Conservation (phyloP, 768 basidiomycete genomes). For the Xerocomellus dryophilus region DNA sequence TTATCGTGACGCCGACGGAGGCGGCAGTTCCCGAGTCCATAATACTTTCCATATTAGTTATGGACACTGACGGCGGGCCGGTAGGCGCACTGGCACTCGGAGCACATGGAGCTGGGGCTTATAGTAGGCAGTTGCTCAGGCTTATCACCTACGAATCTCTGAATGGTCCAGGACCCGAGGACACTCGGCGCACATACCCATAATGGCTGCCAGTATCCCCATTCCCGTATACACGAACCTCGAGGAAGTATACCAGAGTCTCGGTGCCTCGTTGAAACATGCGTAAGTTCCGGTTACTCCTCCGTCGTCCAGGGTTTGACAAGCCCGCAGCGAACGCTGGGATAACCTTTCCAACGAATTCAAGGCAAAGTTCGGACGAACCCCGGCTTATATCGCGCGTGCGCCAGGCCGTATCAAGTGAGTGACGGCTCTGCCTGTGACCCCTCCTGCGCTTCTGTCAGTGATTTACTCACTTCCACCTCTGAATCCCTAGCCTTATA, state of each 20-base stretch:
- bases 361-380: slow-evolving; percentile 57
- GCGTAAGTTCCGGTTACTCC: slow-evolving; percentile 30
- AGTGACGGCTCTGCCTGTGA: slow-evolving; percentile 6
- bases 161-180: not conserved
- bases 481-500: slow-evolving; percentile 30
- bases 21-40: no score
- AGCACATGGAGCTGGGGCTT: no score
- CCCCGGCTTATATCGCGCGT: slow-evolving; percentile 66
- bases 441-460: not conserved
- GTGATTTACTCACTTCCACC: not conserved
- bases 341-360: slow-evolving; percentile 60
- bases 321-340: slow-evolving; percentile 47
- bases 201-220: slow-evolving; percentile 53
- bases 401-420: slow-evolving; percentile 84
- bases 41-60: no score
- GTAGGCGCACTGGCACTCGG: no score
- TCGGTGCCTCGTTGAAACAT: slow-evolving; percentile 54
- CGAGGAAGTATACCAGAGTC: slow-evolving; percentile 50
- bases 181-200: not conserved
- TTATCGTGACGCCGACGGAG: no score
- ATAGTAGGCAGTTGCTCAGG: no score
- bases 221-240: slow-evolving; percentile 64
- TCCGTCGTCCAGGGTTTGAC: not conserved
- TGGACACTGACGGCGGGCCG: no score
- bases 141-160: not conserved